Conservation (phyloP, 2,329 filamentous ascomycete species). For the Rosellinia necatrix region DNA sequence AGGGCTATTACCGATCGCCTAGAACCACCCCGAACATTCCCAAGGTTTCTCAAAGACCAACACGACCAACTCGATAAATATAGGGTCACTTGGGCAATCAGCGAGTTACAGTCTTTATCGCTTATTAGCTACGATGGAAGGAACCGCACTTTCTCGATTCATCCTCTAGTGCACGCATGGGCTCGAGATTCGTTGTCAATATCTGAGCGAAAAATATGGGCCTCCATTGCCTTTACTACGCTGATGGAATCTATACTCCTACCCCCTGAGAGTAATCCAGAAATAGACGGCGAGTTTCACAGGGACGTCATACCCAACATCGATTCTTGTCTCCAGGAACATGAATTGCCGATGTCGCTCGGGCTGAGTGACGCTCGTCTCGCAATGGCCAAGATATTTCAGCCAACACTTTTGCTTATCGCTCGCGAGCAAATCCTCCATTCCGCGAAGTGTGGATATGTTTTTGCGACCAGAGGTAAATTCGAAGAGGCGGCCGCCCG, state of each 20-base stretch:
- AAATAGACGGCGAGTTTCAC: slow-evolving; percentile 6
- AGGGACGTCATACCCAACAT: slow-evolving; percentile 12
- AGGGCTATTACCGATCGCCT: slow-evolving; percentile 3
- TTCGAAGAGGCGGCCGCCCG: neutral
- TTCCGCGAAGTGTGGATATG: slow-evolving; percentile 12
- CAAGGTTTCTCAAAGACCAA: slow-evolving; percentile 9
- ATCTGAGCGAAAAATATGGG: slow-evolving; percentile 17
- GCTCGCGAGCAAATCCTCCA: slow-evolving; percentile 11
- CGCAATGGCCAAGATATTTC: slow-evolving; percentile 4
- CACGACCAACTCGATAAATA: slow-evolving; percentile 16
- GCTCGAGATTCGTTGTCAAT: slow-evolving; percentile 12
- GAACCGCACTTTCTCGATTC: slow-evolving; percentile 16
- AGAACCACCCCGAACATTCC: slow-evolving; percentile 11
- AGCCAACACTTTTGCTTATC: slow-evolving; percentile 16
- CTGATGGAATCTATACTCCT: slow-evolving; percentile 16
- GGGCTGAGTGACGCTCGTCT: neutral
- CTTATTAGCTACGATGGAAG: slow-evolving; percentile 16
- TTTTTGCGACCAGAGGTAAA: slow-evolving; percentile 5
- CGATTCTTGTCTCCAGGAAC: slow-evolving; percentile 14
- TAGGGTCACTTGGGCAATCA: slow-evolving; percentile 12
- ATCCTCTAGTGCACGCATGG: slow-evolving; percentile 15
- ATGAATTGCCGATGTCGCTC: slow-evolving; percentile 2
- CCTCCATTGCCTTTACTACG: slow-evolving; percentile 15
- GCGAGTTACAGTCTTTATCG: slow-evolving; percentile 15
- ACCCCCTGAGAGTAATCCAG: slow-evolving; percentile 12